phyloP scores from a whole-genome alignment of 768 basidiomycete species.

The Psilocybe sp. region DNA sequence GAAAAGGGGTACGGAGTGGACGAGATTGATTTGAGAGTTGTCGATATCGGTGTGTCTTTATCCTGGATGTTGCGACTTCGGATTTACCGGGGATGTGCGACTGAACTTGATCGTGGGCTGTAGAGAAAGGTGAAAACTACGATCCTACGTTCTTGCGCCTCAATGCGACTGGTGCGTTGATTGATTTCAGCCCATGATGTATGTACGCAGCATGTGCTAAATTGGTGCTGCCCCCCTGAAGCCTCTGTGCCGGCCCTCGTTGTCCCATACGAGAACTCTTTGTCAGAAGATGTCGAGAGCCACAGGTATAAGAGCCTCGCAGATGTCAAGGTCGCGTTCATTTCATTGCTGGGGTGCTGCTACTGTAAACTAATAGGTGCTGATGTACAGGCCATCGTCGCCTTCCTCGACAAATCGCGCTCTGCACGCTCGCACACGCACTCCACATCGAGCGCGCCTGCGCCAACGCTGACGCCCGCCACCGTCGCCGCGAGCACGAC shows the following conservation, averaged over 20 bases:
- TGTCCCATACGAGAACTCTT: constrained; percentile 77
- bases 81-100: too few species aligned
- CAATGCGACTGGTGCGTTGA: constrained; percentile 63
- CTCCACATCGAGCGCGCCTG: constrained; percentile 70
- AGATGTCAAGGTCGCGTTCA: constrained; percentile 60
- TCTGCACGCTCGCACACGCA: constrained; percentile 64
- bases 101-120: not conserved
- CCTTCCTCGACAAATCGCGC: constrained; percentile 83
- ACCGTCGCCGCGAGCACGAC: constrained; percentile 67
- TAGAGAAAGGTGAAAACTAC: constrained; percentile 80
- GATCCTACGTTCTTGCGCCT: constrained; percentile 71
- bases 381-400: constrained; percentile 61
- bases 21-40: constrained; percentile 67
- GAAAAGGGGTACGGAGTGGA: constrained; percentile 86
- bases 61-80: not conserved
- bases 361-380: not conserved
- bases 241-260: constrained; percentile 81
- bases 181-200: not conserved
- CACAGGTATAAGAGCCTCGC: constrained; percentile 73
- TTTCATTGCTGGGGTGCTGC: not conserved
- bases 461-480: constrained; percentile 74
- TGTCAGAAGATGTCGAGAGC: constrained; percentile 66
- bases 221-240: constrained; percentile 22
- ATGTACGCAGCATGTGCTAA: too few species aligned
- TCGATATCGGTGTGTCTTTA: constrained; percentile 54